Base-by-base conservation (phyloP, 495 filamentous ascomycete genomes). In the Cercophora samala region DNA sequence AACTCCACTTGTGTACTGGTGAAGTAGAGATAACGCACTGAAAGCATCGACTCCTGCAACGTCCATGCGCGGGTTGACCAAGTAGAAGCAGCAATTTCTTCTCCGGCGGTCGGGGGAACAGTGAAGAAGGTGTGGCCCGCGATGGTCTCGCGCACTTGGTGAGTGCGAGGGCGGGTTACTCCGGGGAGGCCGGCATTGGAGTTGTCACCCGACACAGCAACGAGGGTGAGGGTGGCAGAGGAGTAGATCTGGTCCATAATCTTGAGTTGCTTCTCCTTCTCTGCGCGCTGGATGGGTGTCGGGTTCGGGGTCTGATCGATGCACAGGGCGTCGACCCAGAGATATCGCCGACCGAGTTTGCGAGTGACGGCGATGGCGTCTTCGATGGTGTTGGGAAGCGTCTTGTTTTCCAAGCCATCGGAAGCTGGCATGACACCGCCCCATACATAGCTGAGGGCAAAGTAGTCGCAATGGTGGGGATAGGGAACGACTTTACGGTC, bases 311-410 rank as follows among this genome's bases (percentile, higher is more conserved):
- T 70, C 42, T 73, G 71, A 29, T 70, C 67, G 53, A 73, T 69
- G 53, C 68, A 74, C 5, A 73, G 63, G 11, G 63, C 72, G 53
- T 73, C 70, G 1, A 70, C 70, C 72, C 69, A 73, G 32, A 73
- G 65, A 66, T 74, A 74, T 5, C 55, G 51, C 9, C 23, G 26
- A 0, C 67, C 67, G 8, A 75, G 46, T 4, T 13, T 58, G 15
- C 26, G 65, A 1, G 71, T 69, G 18, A 73, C 71, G 4, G 53
- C 53, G 0, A 73, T 73, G 2, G 69, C 66, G 42, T 73, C 73
- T 60, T 73, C 68, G 37, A 73, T 69, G 8, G 71, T 75, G 22
- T 64, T 63, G 17, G 73, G 71, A 24, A 74, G 68, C 13, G 67
- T 63, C 18, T 21, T 13, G 4, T 21, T 53, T 21, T 72, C 73